phyloP scores from a whole-genome alignment of 2,329 filamentous ascomycete species.

The Cadophora luteo-olivacea region DNA sequence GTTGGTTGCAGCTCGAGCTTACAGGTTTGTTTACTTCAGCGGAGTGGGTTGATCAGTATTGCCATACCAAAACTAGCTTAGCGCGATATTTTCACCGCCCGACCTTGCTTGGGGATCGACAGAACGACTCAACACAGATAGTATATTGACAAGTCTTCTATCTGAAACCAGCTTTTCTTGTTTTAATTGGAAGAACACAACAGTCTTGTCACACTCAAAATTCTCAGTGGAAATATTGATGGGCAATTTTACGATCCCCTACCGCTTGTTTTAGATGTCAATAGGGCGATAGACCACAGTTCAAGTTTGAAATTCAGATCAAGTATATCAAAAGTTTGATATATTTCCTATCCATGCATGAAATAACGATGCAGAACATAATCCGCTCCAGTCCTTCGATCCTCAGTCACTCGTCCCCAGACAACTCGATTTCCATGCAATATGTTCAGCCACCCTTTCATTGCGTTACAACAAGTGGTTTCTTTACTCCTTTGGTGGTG shows the following conservation, averaged over 20 bases:
- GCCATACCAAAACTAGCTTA: not conserved
- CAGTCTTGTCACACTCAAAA: no score
- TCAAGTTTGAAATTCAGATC: not conserved
- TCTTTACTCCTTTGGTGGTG: conserved; percentile 10
- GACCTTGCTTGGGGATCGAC: no score
- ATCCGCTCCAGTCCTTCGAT: not conserved
- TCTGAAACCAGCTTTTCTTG: no score
- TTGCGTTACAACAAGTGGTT: no score
- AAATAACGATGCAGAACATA: not conserved
- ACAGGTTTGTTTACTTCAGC: no score
- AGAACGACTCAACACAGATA: no score
- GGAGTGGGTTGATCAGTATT: not conserved
- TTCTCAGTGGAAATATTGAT: no score
- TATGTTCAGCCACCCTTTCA: conserved; percentile 2
- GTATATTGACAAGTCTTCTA: no score
- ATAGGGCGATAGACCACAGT: not conserved
- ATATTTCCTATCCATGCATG: conserved; percentile 26
- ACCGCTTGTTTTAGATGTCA: not conserved
- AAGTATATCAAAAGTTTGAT: conserved; percentile 34
- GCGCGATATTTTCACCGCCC: not conserved
- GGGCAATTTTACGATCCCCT: no score
- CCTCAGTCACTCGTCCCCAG: conserved; percentile 1
- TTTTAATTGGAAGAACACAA: no score
- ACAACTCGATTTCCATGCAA: conserved; percentile 12
- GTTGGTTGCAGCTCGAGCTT: not conserved